Conservation (phyloP, 352 stramenopile genomes). For the Globisporangium heterothallicum region DNA sequence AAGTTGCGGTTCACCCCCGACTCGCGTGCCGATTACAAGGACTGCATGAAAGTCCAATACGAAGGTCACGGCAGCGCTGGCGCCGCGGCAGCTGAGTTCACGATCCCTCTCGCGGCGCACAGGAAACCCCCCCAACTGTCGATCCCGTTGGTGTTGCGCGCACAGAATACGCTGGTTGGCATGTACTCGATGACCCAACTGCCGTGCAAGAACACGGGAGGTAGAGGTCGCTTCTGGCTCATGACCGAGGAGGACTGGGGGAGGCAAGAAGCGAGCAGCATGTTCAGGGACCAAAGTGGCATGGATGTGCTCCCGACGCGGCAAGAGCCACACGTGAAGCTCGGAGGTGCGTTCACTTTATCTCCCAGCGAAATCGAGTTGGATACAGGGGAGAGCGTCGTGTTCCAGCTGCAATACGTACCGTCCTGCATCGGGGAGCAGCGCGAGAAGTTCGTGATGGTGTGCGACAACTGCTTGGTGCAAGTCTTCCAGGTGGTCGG, state of each 20-base stretch:
- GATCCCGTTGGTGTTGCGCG: constrained; percentile 49
- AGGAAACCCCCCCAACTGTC: constrained; percentile 56
- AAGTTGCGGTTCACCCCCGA: constrained; percentile 60
- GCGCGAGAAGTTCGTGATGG: constrained; percentile 63
- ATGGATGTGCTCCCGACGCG: too few relatives aligned
- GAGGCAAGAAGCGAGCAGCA: constrained; percentile 22
- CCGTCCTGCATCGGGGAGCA: constrained; percentile 53
- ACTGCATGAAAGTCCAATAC: constrained; percentile 48
- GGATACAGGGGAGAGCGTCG: constrained; percentile 28
- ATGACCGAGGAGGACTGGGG: constrained; percentile 52
- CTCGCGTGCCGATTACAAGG: constrained; percentile 71
- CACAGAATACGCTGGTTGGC: constrained; percentile 62
- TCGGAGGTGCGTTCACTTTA: constrained; percentile 41
- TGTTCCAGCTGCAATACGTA: constrained; percentile 46
- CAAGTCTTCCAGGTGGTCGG: constrained; percentile 63
- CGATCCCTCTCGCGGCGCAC: constrained; percentile 41
- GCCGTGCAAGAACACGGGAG: constrained; percentile 54
- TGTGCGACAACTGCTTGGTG: constrained; percentile 83
- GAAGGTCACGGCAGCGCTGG: constrained; percentile 29
- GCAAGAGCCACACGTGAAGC: neutral
- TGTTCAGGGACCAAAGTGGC: neutral
- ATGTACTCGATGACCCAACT: constrained; percentile 37
- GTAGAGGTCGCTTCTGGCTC: constrained; percentile 65
- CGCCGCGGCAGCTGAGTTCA: constrained; percentile 14
- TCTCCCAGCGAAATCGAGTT: constrained; percentile 56